Conservation (phyloP, 2,329 filamentous ascomycete species). For the Pseudovirgaria hyperparasitica region DNA sequence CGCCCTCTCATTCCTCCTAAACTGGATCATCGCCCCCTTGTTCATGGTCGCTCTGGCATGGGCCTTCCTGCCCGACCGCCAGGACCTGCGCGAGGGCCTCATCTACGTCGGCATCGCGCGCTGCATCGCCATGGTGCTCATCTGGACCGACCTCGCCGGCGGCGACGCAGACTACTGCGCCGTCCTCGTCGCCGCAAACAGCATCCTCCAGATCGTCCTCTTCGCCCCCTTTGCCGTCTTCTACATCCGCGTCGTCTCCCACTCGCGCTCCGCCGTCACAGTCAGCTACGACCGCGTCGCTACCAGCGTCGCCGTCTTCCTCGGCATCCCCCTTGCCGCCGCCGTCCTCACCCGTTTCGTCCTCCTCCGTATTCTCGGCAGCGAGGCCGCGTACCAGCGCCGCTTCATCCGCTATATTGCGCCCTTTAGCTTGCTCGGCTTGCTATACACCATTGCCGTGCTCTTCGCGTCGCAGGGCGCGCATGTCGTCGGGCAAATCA, state of each 20-base stretch:
- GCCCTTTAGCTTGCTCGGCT: slow-evolving; percentile 67
- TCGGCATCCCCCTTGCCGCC: slow-evolving; percentile 68
- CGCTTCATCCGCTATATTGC: slow-evolving; percentile 57
- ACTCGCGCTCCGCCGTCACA: slow-evolving; percentile 24
- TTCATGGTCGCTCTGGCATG: slow-evolving; percentile 67
- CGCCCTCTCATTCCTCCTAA: slow-evolving; percentile 61
- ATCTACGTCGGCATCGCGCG: slow-evolving; percentile 74
- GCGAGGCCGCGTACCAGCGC: slow-evolving; percentile 50
- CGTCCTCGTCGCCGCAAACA: slow-evolving; percentile 36
- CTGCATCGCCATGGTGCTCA: slow-evolving; percentile 80
- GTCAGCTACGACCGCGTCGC: slow-evolving; percentile 57
- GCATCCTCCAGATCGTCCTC: slow-evolving; percentile 34
- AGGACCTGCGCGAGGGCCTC: slow-evolving; percentile 46
- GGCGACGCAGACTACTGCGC: slow-evolving; percentile 77
- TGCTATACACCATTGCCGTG: slow-evolving; percentile 78
- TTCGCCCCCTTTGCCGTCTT: slow-evolving; percentile 36
- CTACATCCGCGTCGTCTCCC: slow-evolving; percentile 53
- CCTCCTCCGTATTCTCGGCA: slow-evolving; percentile 42
- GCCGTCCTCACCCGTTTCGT: slow-evolving; percentile 62
- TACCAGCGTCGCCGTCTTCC: slow-evolving; percentile 69
- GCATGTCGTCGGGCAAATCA: slow-evolving; percentile 69
- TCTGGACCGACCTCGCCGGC: slow-evolving; percentile 68
- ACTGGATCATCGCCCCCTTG: slow-evolving; percentile 74
- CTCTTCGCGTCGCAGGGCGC: slow-evolving; percentile 72
- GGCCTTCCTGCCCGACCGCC: slow-evolving; percentile 34